Conservation (phyloP, 345 rosid genomes). For the Laguncularia racemosa region DNA sequence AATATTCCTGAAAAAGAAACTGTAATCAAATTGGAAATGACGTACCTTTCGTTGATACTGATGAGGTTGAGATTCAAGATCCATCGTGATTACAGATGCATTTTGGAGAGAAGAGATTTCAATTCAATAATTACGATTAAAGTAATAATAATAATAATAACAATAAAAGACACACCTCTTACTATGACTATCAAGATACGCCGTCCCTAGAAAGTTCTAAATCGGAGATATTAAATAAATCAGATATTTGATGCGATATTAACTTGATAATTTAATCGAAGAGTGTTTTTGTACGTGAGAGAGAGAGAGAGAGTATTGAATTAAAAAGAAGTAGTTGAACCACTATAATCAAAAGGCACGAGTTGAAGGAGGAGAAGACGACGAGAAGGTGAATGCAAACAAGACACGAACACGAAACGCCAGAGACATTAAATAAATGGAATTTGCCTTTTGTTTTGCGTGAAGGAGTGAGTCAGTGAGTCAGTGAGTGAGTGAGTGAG, state of each 20-base stretch:
- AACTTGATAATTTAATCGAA: too few relatives aligned
- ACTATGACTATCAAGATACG: background rate
- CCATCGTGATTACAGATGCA: constrained; percentile 42
- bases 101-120: constrained; percentile 5
- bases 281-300: background rate
- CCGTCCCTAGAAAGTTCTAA: too few relatives aligned
- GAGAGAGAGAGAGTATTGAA: background rate
- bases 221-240: too few relatives aligned
- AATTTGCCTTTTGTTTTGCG: too few relatives aligned
- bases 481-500: too few relatives aligned
- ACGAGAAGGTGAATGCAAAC: too few relatives aligned
- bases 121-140: background rate
- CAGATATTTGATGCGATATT: too few relatives aligned
- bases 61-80: constrained; percentile 42
- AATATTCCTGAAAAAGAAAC: background rate
- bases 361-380: too few relatives aligned
- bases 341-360: background rate
- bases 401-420: too few relatives aligned
- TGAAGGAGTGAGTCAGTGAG: too few relatives aligned
- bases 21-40: background rate
- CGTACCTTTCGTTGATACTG: constrained; percentile 47
- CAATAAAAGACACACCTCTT: background rate
- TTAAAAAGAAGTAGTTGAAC: background rate
- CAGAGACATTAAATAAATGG: too few relatives aligned
- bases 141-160: too few relatives aligned